A percentile compares a stretch with the other conserved stretches of the same genome.
Evolutionary conservation across 371 early-diverging fungal genomes (phyloP).

Genomic region (Mucor irregularis): DNA sequence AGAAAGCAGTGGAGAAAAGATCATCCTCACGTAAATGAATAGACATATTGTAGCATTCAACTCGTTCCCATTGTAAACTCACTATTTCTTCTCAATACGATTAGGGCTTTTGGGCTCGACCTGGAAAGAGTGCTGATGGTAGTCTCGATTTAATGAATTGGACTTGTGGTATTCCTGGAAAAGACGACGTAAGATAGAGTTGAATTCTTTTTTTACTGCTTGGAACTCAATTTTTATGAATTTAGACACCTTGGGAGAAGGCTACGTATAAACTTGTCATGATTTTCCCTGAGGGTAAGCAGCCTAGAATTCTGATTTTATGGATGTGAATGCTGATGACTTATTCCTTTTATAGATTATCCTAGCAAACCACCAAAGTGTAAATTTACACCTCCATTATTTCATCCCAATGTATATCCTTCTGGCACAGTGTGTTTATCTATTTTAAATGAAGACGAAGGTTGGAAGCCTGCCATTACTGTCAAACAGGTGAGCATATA

Average conservation of each 20-base stretch:
- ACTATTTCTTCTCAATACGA: not conserved
- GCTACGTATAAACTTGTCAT: conserved; percentile 94
- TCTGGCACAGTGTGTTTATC: conserved; percentile 99
- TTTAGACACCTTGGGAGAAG: conserved; percentile 93
- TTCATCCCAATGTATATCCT: conserved; percentile 99
- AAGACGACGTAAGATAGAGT: conserved; percentile 52
- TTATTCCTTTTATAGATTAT: conserved; percentile 53
- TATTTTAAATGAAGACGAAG: conserved; percentile 96
- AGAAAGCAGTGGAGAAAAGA: conserved; percentile 98
- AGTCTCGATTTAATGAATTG: conserved; percentile 87
- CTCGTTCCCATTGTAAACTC: not conserved
- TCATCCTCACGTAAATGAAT: conserved; percentile 78
- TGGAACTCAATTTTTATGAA: not conserved
- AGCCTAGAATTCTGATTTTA: not conserved
- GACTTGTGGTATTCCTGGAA: conserved; percentile 96
- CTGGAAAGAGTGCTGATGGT: conserved; percentile 81
- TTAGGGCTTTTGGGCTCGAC: conserved; percentile 86
- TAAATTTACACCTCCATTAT: conserved; percentile 88
- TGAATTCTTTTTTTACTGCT: not conserved
- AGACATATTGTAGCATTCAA: not conserved
- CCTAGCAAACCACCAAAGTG: conserved; percentile 89
- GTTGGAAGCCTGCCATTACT: conserved; percentile 98
- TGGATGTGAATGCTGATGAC: not conserved
- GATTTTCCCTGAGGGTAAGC: conserved; percentile 85
- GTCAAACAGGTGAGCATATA: conserved; percentile 84